Conservation (phyloP, 2,329 filamentous ascomycete species). For the Dactylellina parvicollis region DNA sequence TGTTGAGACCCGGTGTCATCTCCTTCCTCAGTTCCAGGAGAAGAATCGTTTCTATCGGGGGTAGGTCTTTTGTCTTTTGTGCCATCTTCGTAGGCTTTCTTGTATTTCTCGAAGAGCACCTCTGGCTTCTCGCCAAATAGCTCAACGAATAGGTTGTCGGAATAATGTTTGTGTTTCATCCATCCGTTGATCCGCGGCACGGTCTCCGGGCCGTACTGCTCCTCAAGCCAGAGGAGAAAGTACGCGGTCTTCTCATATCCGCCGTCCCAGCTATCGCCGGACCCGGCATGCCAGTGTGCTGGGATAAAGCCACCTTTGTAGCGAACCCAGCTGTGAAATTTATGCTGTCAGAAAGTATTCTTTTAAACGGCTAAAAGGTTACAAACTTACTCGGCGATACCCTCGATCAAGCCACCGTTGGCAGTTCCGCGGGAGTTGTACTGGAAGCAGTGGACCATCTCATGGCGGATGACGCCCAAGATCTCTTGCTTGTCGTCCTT, state of each 20-base stretch:
- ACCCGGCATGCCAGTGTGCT: slow-evolving; percentile 79
- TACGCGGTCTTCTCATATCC: slow-evolving; percentile 87
- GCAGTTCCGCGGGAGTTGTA: slow-evolving; percentile 72
- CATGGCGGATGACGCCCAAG: slow-evolving; percentile 84
- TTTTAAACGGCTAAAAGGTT: background rate
- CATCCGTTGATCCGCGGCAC: slow-evolving; percentile 74
- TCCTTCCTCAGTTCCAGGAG: slow-evolving; percentile 9
- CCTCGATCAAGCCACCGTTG: slow-evolving; percentile 84
- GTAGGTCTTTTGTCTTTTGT: background rate
- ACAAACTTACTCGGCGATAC: slow-evolving; percentile 74
- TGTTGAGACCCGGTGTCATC: slow-evolving; percentile 2
- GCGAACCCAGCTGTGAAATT: slow-evolving; percentile 73
- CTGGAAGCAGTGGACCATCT: slow-evolving; percentile 95
- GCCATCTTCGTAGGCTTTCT: slow-evolving; percentile 57
- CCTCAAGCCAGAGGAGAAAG: slow-evolving; percentile 87
- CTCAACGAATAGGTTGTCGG: slow-evolving; percentile 75
- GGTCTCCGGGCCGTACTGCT: slow-evolving; percentile 69
- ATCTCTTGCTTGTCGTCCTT: slow-evolving; percentile 71
- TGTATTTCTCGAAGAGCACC: slow-evolving; percentile 80
- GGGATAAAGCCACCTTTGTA: slow-evolving; percentile 77
- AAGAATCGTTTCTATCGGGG: background rate
- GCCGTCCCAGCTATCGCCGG: slow-evolving; percentile 59
- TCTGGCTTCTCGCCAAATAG: slow-evolving; percentile 73
- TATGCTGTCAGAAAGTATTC: background rate
- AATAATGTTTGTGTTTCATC: slow-evolving; percentile 72